These are phyloP conservation scores for Secale cereale DNA, from an alignment of 176 grass and related monocot genomes.

Conservation along the genomic window DNA sequence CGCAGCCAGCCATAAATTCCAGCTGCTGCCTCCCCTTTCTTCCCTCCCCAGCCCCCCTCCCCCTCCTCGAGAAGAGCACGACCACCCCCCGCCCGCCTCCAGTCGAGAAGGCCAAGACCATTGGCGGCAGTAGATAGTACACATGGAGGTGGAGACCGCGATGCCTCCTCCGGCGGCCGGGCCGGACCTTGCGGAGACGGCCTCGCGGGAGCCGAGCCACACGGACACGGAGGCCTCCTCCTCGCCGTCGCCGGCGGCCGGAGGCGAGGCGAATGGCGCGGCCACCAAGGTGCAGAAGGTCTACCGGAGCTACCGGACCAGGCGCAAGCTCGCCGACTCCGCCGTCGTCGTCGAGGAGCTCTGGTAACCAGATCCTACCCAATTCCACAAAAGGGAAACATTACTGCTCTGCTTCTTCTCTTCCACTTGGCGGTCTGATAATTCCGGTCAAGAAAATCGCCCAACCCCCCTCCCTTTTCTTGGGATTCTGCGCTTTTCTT, in stretches of 20 bases:
- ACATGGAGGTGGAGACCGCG: constrained; percentile 38
- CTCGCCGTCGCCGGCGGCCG: constrained; percentile 5
- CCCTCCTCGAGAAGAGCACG: too few relatives aligned
- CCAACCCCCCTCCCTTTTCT: background rate
- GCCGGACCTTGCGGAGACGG: background rate
- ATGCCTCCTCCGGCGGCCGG: background rate
- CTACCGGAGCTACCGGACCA: constrained; percentile 93
- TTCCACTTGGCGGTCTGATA: background rate
- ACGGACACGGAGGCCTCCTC: background rate
- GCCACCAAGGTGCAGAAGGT: constrained; percentile 93
- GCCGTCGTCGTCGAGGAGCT: constrained; percentile 98
- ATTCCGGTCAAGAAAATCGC: constrained; percentile 2
- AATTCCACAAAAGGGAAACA: background rate
- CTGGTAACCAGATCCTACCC: constrained; percentile 43
- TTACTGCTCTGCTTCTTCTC: background rate
- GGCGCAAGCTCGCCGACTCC: constrained; percentile 87
- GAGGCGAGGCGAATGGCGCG: constrained; percentile 36
- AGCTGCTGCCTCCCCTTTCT: too few relatives aligned
- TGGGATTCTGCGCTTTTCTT: background rate
- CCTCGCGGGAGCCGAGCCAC: background rate
- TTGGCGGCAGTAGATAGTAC: background rate
- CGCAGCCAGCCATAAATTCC: too few relatives aligned
- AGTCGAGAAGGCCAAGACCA: background rate
- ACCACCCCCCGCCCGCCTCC: too few relatives aligned
- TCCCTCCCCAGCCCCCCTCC: too few relatives aligned